Conservation (phyloP, 768 basidiomycete genomes). For the Suillus alpinus region DNA sequence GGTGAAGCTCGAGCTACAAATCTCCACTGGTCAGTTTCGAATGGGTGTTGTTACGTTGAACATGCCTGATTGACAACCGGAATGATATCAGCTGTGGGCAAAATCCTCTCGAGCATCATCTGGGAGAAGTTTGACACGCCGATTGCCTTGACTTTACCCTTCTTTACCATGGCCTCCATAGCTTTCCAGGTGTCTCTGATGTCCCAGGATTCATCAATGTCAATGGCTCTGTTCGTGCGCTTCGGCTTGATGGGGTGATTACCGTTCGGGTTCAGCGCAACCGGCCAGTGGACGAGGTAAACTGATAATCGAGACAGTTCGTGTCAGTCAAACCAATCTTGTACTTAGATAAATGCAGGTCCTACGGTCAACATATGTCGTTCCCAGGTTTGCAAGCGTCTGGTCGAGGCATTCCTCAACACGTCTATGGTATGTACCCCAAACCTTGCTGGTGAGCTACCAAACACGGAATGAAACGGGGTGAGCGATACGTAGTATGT, state of each 20-base stretch:
- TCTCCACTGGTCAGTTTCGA: not conserved
- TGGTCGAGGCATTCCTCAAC: slow-evolving; percentile 75
- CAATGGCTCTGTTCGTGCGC: slow-evolving; percentile 59
- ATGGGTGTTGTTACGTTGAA: not conserved
- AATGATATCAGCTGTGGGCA: slow-evolving; percentile 60
- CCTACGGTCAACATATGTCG: slow-evolving; percentile 79
- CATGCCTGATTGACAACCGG: slow-evolving; percentile 74
- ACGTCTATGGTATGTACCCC: slow-evolving; percentile 63
- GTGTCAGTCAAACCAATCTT: not conserved
- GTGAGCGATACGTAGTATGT: not conserved
- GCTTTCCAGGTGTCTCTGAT: slow-evolving; percentile 78
- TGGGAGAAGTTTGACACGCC: slow-evolving; percentile 79
- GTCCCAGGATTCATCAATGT: slow-evolving; percentile 64
- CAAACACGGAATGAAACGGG: not conserved
- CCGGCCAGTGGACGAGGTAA: slow-evolving; percentile 79
- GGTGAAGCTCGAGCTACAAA: slow-evolving; percentile 64
- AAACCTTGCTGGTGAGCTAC: slow-evolving; percentile 71
- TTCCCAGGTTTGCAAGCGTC: slow-evolving; percentile 72
- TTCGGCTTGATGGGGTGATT: slow-evolving; percentile 58
- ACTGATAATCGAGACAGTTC: slow-evolving; percentile 29
- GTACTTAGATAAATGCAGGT: slow-evolving; percentile 12
- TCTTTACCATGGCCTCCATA: slow-evolving; percentile 72
- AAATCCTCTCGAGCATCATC: slow-evolving; percentile 66
- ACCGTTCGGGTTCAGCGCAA: slow-evolving; percentile 66
- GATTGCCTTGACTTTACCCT: slow-evolving; percentile 64